Evolutionary conservation across 2,329 filamentous ascomycete species (phyloP), one percentile per base, ranked within the genome.

Genomic region (Colletotrichum sp.): DNA sequence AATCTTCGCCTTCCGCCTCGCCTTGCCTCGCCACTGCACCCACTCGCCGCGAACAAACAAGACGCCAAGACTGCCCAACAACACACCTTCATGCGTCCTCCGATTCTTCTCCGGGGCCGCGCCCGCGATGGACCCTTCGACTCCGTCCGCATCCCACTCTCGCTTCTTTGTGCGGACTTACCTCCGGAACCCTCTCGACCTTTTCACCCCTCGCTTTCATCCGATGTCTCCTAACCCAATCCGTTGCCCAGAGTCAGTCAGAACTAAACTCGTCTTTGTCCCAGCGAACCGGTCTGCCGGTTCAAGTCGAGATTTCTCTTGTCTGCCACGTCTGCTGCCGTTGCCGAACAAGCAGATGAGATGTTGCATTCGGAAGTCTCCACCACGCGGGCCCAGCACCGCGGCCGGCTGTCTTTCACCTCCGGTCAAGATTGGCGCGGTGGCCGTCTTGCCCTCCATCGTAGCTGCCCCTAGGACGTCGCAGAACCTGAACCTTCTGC

Each of bases 31-130:
- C 70, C 64, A 67, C 58, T 43, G 26, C 34, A 57, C 55, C 26
- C 34, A 30, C 34, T 75, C 36, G 73, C 71, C 64, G 48, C 58
- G 30, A 48, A 13, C 21, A 65, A 71, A 18, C 28, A 30, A 60
- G 30, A 34, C 24, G 73, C 73, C 73, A 75, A 75, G 73, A 52
- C 57, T 28, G 6, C 30, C 26, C 58, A 30, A 43, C 36, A 21
- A 28, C 38, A 21, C 38, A 48, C 21, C 55, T 21, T 72, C 60
- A 67, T 75, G 69, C 73, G n/a, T 43, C 57, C 57, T 64, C 70
- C 64, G 70, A 69, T 69, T 48, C 38, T 65, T 69, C 64, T 60
- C 64, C 73, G 73, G 63, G 57, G 70, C 70, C 70, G 58, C 67
- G 73, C 55, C 70, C 70, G 58, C 57, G 32, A 58, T 73, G 43